Base-by-base conservation (phyloP, 306 rosid genomes). In the Dalbergia cultrata region DNA sequence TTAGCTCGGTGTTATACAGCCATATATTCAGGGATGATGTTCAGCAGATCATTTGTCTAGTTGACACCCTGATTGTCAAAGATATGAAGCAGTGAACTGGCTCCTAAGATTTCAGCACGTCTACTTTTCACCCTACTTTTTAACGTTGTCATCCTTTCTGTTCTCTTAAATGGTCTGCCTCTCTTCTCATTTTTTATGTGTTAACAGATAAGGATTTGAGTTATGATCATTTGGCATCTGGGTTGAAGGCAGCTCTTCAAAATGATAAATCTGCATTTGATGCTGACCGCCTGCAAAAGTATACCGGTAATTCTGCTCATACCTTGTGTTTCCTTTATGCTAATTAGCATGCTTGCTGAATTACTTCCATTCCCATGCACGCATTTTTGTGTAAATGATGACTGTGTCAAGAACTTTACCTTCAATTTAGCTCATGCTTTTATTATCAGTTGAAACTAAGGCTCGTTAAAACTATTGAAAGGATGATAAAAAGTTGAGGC, bases 201-300 rank as follows among this genome's bases (percentile, higher is more conserved):
- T 68, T 60, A 6, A 76, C 84, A 93, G 98, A 95, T 74, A 77
- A 90, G 87, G 99, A 95, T 67, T 88, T 95, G 77, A 95, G 31
- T 77, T 95, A 95, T 18, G 94, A 95, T 69, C 56, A 95, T 85
- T 85, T 95, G 86, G 99, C 99, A 14, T 78, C 89, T 33, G 98
- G 97, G 58, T 88, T 95, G 33, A 95, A 89, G 87, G 88, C 88
- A 57, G 93, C 91, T 73, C 86, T 95, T 50, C 88, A 84, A 74
- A 89, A 87, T 50, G 99, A 95, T 63, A 89, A 89, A 79, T 95
- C 97, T 13, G 95, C 88, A 12, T 95, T 95, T 72, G 97, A 91
- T 79, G 96, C 96, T 10, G 97, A 90, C 69, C 96, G 97, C 50
- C 90, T 95, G 85, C 98, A 95, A 80, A 91, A 89, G 75, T 88